Base-by-base conservation (phyloP, 768 basidiomycete genomes). In the Chalciporus chontae region DNA sequence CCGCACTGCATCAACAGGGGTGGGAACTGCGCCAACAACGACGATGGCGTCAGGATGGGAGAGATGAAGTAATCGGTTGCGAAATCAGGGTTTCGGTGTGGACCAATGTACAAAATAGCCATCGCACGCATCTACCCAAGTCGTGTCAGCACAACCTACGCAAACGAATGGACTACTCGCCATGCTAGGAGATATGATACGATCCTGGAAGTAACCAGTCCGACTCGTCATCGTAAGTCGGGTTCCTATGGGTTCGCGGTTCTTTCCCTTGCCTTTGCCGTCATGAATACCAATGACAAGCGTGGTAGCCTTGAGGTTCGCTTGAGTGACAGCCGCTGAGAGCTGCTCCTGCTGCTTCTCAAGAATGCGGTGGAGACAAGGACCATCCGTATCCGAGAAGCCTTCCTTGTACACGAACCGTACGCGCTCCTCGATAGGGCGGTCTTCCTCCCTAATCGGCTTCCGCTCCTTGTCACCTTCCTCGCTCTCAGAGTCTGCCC, bases 41-140 rank as follows among this genome's bases (percentile, higher is more conserved):
- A 74, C 43, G 77, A 73, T 5, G 95, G 95, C 7, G 94, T 82
- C 43, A 98, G 79, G 60, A 99, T 88, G 1, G 96, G 96, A 15
- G 95, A 97, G 57, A 99, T 84, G 71, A 91, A 86, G 69, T 97
- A 98, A 73, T 99, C 94, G 15, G 87, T 87, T 48, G 83, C 81
- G 66, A 99, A 94, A 68, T 98, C 94, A 7, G 96, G 96, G 65
- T 92, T 88, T 45, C 85, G 86, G 61, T 90, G 82, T 1, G 96
- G 95, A 1, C 95, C 95, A 51, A 99, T 87, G 71, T 96, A 96
- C 55, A 95, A 72, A 63, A 96, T 94, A 3, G 95, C 95, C 96
- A 99, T 99, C 0, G 95, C 94, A 31, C 96, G 90, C 92, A 97
- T 97, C 95, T 98, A 39, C 49, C 31, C n/a, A 40, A 14, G n/a